Percentiles rank a stretch among this genome's conserved stretches.
Conservation (phyloP, 2,329 filamentous ascomycete species). For the Botrytis squamosa region DNA sequence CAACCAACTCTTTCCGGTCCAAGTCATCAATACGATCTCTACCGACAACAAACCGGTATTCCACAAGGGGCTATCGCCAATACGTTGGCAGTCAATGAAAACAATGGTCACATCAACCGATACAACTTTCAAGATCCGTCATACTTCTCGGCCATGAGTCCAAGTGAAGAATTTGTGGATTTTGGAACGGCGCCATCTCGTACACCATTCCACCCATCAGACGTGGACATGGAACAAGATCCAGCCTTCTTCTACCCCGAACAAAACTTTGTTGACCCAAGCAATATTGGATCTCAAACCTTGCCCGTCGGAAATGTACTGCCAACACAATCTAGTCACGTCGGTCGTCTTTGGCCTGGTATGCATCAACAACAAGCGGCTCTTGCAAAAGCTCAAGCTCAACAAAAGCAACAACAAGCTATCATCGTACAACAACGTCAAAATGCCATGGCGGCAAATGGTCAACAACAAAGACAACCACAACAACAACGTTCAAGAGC, state of each 20-base stretch:
- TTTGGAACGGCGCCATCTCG: conserved; percentile 66
- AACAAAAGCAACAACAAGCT: conserved; percentile 66
- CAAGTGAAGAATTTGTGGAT: conserved; percentile 67
- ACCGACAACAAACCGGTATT: conserved; percentile 93
- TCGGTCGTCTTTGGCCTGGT: conserved; percentile 82
- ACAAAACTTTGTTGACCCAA: conserved; percentile 68
- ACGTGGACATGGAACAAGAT: conserved; percentile 68
- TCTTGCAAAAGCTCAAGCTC: conserved; percentile 68
- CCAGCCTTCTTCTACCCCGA: conserved; percentile 64
- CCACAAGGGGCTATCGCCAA: conserved; percentile 79
- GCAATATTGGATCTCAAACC: conserved; percentile 61
- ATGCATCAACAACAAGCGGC: conserved; percentile 90
- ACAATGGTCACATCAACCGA: conserved; percentile 48
- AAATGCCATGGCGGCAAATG: conserved; percentile 39
- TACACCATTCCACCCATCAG: conserved; percentile 57
- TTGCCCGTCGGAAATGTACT: conserved; percentile 46
- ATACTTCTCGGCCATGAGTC: conserved; percentile 52
- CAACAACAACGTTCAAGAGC: conserved; percentile 38
- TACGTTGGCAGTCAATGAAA: conserved; percentile 74
- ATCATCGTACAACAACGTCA: conserved; percentile 57
- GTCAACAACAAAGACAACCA: conserved; percentile 44
- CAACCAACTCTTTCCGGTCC: conserved; percentile 70
- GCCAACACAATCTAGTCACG: conserved; percentile 52
- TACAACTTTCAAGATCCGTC: conserved; percentile 47
- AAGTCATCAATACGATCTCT: conserved; percentile 92